Evolutionary conservation across 495 filamentous ascomycete species (phyloP).

Genomic region (Neurospora terricola): DNA sequence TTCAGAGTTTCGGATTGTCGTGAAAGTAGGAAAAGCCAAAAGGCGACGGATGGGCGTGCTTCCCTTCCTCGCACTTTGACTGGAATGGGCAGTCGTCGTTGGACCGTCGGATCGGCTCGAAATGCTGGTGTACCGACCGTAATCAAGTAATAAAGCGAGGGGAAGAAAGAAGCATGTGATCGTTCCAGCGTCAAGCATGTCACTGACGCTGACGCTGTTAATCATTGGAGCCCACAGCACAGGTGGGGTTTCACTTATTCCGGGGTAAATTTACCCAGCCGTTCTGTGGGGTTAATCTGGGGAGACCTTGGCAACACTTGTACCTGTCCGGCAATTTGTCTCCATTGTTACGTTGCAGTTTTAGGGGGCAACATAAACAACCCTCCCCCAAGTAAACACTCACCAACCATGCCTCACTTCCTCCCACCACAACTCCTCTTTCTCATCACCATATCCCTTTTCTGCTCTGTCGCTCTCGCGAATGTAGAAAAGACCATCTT

Average conservation of each 20-base stretch:
- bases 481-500: slow-evolving; percentile 95
- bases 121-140: background rate
- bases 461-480: slow-evolving; percentile 22
- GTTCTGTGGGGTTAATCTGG: background rate
- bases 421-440: background rate
- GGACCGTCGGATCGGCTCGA: background rate
- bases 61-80: slow-evolving; percentile 17
- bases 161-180: background rate
- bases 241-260: background rate
- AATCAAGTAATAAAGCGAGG: background rate
- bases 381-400: background rate
- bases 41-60: background rate
- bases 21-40: background rate
- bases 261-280: background rate
- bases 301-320: background rate
- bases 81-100: slow-evolving; percentile 13
- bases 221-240: background rate
- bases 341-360: background rate
- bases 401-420: background rate
- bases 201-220: background rate
- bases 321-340: background rate
- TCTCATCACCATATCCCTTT: slow-evolving; percentile 2
- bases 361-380: background rate
- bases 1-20: background rate
- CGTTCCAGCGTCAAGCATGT: background rate